Base-by-base conservation (phyloP, 495 filamentous ascomycete genomes). In the Penicillium pulvis region DNA sequence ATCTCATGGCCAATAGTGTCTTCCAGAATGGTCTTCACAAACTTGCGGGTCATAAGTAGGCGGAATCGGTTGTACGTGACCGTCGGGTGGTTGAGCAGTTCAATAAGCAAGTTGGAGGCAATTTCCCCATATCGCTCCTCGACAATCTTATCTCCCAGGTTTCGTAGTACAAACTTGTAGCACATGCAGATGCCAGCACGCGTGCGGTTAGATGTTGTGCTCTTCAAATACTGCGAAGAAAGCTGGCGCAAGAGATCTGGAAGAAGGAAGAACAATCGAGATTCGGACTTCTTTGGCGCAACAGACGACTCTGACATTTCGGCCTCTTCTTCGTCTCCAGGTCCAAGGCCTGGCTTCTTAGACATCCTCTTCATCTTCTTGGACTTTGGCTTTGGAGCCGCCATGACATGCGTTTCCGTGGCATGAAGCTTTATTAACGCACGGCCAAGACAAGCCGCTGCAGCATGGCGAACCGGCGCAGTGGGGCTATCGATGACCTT, bases 41-140 rank as follows among this genome's bases (percentile, higher is more conserved):
- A 93, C 69, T 89, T 90, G 55, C 94, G 83, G 9, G 92, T 91
- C 49, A 90, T 89, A 10, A 98, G 79, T 19, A 96, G 80, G 41
- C 92, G 88, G 71, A 97, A 97, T 20, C 94, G 87, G 69, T 96
- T 96, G 61, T 89, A 87, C 55, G 79, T 82, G 55, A 97, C 86
- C 52, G 83, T 89, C 9, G 83, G 81, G 64, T 89, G 84, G 59
- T 90, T 90, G 44, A 97, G 74, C 6, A 98, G 71, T 48, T 98
- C 91, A 26, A 85, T 74, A 7, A 93, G 83, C 41, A 98, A 73
- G 67, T 96, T 93, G 56, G 87, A 85, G 7, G 90, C 82, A 63
- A 98, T 95, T 53, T 82, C 84, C 14, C 83, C 75, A 70, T 97
- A 98, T 48, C 87, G 87, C 45, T 81, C 80, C 72, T 97, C 90